Base-by-base conservation (phyloP, 2,329 filamentous ascomycete species). In the Berkeleyomyces basicola region DNA sequence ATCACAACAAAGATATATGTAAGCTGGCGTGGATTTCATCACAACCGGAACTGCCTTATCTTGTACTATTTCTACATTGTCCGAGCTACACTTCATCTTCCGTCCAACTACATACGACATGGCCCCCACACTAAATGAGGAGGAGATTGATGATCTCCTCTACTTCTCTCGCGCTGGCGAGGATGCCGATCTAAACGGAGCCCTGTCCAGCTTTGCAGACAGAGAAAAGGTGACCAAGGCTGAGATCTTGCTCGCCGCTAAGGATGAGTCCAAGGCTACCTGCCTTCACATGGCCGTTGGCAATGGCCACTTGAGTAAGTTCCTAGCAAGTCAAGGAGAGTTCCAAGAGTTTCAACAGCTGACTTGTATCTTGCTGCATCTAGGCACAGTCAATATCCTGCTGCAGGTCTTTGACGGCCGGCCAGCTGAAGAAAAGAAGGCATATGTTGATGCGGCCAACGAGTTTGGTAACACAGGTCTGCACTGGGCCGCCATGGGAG, bases 401-500 rank as follows among this genome's bases (percentile, higher is more conserved):
- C 68, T 80, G 3, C 68, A 70, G n/a, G 72, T 73, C 65, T 77
- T 80, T 65, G 68, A 74, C 36, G 68, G 67, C n/a, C 72, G 70
- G 53, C 72, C 72, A 57, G 72, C 67, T 23, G 67, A 72, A 64
- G 71, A 71, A 42, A 74, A 76, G 65, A 76, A 74, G 66, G 71
- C 78, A 0, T 83, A 85, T 67, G 72, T 90, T 33, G 86, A 90
- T 68, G 76, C 79, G 2, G 78, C 81, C 65, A 99, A 99, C 70
- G 77, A 83, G 66, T 86, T 87, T 55, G 91, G 90, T 53, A 97
- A 96, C 75, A 96, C 92, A 0, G 82, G 90, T 0, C 77, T 99
- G 64, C 93, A 99, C 75, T 97, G 91, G 91, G 92, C 92, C 0
- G 88, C 90, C 0, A 76, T 96, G 62, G 93, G 95, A 62, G 91